Percentiles rank a stretch among this genome's conserved stretches.
Conservation (phyloP, 75 land plant genomes). For the Adiantum capillusveneris region DNA sequence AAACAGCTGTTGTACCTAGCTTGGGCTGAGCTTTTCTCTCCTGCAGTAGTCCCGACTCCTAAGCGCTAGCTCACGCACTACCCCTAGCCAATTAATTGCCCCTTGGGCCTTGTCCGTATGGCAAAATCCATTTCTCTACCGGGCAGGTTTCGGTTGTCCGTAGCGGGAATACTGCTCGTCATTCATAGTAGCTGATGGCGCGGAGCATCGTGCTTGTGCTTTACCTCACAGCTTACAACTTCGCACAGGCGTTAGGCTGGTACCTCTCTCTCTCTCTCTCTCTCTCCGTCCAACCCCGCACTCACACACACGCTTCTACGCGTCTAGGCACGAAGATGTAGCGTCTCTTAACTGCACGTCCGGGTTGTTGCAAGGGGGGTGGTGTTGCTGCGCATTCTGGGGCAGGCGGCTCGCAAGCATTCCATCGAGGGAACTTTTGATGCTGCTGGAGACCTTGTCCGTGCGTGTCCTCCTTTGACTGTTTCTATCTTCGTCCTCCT, state of each 20-base stretch:
- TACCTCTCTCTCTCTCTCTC: neutral
- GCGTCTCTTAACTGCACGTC: neutral
- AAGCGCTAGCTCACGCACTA: too few species aligned
- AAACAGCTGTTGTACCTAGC: too few species aligned
- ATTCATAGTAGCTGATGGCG: too few species aligned
- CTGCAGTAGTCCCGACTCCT: too few species aligned
- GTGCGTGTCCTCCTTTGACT: constrained; percentile 14
- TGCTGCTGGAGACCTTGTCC: constrained; percentile 50
- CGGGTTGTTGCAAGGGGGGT: constrained; percentile 28
- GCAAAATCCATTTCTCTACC: too few species aligned
- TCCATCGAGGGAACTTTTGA: constrained; percentile 44
- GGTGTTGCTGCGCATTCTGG: constrained; percentile 28
- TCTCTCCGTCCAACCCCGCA: neutral
- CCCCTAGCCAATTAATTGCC: too few species aligned
- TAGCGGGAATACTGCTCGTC: too few species aligned
- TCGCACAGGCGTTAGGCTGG: constrained; percentile 2
- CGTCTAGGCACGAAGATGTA: neutral
- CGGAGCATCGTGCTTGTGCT: constrained; percentile 1
- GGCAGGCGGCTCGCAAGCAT: constrained; percentile 8
- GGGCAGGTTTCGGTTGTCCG: too few species aligned
- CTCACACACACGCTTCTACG: too few species aligned
- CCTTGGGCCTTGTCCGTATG: too few species aligned
- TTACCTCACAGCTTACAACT: neutral
- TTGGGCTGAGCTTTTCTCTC: too few species aligned
- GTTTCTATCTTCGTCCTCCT: neutral